phyloP scores from a whole-genome alignment of 2,329 filamentous ascomycete genomes.

The Elsinoe perseae region DNA sequence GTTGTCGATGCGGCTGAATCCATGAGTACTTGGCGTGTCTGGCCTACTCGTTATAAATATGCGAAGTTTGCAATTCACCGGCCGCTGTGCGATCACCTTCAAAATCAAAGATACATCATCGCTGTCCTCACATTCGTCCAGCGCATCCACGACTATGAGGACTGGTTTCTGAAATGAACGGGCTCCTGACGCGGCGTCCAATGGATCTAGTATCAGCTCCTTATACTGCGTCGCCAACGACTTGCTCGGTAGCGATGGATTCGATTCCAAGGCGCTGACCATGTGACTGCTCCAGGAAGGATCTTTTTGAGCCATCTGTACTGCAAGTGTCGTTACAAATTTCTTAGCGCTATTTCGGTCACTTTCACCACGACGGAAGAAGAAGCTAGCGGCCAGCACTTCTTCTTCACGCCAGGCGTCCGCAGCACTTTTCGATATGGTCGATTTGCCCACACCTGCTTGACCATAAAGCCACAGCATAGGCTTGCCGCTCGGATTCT shows the following conservation, averaged over 20 bases:
- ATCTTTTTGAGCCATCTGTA: not conserved
- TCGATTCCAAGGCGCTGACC: no score
- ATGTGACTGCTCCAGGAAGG: no score
- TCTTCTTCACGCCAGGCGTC: constrained; percentile 14
- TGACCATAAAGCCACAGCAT: constrained; percentile 30
- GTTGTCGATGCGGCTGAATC: not conserved
- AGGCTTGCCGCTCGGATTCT: not conserved
- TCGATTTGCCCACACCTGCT: constrained; percentile 31
- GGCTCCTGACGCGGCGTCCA: not conserved
- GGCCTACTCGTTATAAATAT: not conserved
- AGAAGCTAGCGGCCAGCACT: constrained; percentile 21
- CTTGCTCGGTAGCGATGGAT: not conserved
- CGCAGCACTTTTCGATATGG: constrained; percentile 27
- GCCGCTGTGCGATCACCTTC: no score
- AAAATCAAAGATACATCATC: not conserved
- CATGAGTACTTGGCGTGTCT: not conserved
- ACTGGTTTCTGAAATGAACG: not conserved
- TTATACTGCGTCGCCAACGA: not conserved
- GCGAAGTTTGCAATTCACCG: not conserved
- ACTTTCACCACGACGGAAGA: constrained; percentile 21
- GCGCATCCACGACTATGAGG: not conserved
- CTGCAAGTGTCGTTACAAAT: not conserved
- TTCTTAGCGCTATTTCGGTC: not conserved
- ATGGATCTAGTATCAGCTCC: not conserved
- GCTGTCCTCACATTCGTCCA: not conserved